Evolutionary conservation across 1,284 basidiomycete species (phyloP), one percentile per base, ranked within the genome.

Genomic region (Puccinia polysora): DNA sequence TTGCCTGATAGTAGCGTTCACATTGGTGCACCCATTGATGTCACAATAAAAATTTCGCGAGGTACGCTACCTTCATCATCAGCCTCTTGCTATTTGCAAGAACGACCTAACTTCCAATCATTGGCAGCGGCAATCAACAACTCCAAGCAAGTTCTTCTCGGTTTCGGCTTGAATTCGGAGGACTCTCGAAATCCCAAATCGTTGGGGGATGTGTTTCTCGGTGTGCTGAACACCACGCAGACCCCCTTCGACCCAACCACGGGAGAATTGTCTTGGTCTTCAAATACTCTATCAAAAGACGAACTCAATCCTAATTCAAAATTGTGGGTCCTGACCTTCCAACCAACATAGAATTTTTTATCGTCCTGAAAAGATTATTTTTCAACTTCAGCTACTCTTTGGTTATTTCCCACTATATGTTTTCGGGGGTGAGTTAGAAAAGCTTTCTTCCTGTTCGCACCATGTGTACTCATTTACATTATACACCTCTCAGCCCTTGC

Each of bases 391-490:
- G 58, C 20, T 60, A 20, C 30, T 43, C 23, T 2, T 23, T 60
- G 2, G 58, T 60, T 43, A 40, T 45, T 43, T 43, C 36, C 5
- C 40, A 60, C 25, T 60, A 60, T 38, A 60, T 45, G 40, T 45
- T 60, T 23, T 60, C 58, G 18, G 58, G 58, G 45, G 58, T 60
- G 58, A 45, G 58, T 45, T n/a, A n/a, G n/a, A n/a, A n/a, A n/a
- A 25, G 23, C 23, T 60, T 3, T 45, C 25, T 3, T 34, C n/a
- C 15, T 4, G 2, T 7, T 45, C 15, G 14, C 2, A 60, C 4
- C 6, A 2, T 28, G 38, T 28, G 28, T 23, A 23, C n/a, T 58
- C 45, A 28, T 45, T 60, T 34, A 60, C 38, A 2, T 38, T 28
- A 4, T 23, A 23, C 23, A 28, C 20, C 7, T 1, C 4, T 15